Evolutionary conservation across 495 filamentous ascomycete species (phyloP).

Genomic region (Aspergillus kassunensis): DNA sequence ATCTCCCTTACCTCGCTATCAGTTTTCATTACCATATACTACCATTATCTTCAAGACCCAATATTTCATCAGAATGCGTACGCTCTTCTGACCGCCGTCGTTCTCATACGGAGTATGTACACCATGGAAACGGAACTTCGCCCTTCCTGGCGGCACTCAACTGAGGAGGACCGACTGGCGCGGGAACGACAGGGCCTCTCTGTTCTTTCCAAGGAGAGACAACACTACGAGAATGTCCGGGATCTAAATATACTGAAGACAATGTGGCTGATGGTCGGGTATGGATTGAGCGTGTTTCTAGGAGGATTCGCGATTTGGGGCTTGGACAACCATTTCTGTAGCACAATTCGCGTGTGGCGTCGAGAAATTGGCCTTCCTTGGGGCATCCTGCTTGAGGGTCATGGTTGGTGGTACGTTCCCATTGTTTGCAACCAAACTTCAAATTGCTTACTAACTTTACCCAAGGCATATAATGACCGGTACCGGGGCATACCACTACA

Average conservation of each 20-base stretch:
- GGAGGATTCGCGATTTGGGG: constrained; percentile 85
- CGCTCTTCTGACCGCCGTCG: constrained; percentile 69
- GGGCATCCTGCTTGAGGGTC: constrained; percentile 85
- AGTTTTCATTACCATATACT: constrained; percentile 83
- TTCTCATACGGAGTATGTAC: constrained; percentile 79
- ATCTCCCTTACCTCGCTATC: constrained; percentile 58
- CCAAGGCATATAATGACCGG: constrained; percentile 64
- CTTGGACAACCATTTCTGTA: constrained; percentile 80
- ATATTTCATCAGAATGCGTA: constrained; percentile 90
- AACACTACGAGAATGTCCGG: constrained; percentile 49
- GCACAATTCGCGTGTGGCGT: constrained; percentile 64
- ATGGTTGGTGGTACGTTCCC: constrained; percentile 85
- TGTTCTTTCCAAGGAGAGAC: constrained; percentile 38
- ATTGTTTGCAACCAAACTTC: neutral
- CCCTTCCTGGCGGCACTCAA: constrained; percentile 46
- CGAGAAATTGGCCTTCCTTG: constrained; percentile 77
- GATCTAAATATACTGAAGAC: constrained; percentile 57
- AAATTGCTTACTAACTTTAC: constrained; percentile 6
- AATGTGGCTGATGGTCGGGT: constrained; percentile 73
- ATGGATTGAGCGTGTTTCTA: constrained; percentile 71
- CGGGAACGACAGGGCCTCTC: constrained; percentile 37
- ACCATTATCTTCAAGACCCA: constrained; percentile 90
- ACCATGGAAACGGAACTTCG: constrained; percentile 83
- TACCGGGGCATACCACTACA: constrained; percentile 74
- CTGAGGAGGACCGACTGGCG: constrained; percentile 41